Percentiles rank a stretch among this genome's conserved stretches.
Conservation (phyloP, 768 basidiomycete species). For the button mushroom (Agaricus bisporus) region DNA sequence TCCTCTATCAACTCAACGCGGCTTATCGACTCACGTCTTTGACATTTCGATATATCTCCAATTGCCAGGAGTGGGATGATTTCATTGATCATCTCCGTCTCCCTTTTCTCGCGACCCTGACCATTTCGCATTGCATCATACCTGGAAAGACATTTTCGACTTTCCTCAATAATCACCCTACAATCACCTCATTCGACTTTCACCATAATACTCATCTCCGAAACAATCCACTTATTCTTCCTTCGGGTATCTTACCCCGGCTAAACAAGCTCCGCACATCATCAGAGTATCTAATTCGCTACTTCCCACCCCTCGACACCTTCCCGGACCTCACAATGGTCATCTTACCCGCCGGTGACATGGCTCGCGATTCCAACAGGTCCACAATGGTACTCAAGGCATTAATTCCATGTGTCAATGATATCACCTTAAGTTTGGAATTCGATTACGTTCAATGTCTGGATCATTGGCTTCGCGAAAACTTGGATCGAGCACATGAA, state of each 20-base stretch:
- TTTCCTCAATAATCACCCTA: constrained; percentile 7
- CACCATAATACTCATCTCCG: constrained; percentile 8
- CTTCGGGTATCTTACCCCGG: constrained; percentile 1
- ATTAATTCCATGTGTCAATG: constrained; percentile 3
- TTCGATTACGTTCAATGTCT: constrained; percentile 6
- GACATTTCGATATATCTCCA: constrained; percentile 8
- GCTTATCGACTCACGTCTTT: constrained; percentile 4
- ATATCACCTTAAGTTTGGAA: constrained; percentile 7
- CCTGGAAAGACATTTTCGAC: neutral
- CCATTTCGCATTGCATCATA: constrained; percentile 9
- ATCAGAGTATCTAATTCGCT: constrained; percentile 9
- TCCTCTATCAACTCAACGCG: constrained; percentile 2
- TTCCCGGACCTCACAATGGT: constrained; percentile 1
- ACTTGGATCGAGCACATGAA: neutral
- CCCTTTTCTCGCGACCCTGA: neutral
- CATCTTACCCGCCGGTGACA: constrained; percentile 8
- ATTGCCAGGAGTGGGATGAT: constrained; percentile 7
- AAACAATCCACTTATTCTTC: constrained; percentile 4
- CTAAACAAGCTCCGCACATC: constrained; percentile 1
- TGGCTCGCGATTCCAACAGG: constrained; percentile 4
- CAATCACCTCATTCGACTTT: constrained; percentile 7
- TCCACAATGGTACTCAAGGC: constrained; percentile 7
- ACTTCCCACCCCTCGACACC: constrained; percentile 6
- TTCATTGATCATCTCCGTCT: constrained; percentile 2
- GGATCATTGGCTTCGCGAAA: constrained; percentile 6